phyloP scores from a whole-genome alignment of 805 yeast species.

The Yarrowia keelungensis region DNA sequence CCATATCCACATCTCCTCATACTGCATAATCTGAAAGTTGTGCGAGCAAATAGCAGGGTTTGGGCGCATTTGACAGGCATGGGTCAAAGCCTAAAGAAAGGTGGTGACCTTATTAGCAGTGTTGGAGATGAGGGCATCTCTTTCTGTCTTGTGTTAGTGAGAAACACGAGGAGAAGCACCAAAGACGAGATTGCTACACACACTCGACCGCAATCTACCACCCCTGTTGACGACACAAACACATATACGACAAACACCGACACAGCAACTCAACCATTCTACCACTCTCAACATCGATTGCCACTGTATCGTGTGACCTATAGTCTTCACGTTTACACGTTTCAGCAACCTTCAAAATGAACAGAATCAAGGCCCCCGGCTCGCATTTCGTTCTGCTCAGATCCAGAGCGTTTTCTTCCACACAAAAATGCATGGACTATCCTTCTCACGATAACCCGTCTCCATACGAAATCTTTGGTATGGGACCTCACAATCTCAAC shows the following conservation, averaged over 20 bases:
- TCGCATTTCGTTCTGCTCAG: not conserved
- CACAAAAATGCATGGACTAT: slow-evolving; percentile 7
- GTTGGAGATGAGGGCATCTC: slow-evolving; percentile 11
- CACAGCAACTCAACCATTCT: not conserved
- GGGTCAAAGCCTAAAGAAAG: not conserved
- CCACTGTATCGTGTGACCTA: not conserved
- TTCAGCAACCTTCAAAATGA: not conserved
- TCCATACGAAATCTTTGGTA: slow-evolving; percentile 36
- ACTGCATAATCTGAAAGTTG: slow-evolving; percentile 29
- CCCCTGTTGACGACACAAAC: not conserved
- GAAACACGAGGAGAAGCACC: no score
- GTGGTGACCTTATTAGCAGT: not conserved
- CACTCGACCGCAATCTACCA: no score
- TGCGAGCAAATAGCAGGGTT: slow-evolving; percentile 38
- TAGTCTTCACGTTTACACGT: not conserved
- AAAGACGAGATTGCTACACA: no score
- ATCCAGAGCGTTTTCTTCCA: not conserved
- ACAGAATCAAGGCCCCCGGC: slow-evolving; percentile 4
- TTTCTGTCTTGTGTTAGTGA: not conserved
- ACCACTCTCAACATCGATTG: not conserved
- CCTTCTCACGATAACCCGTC: slow-evolving; percentile 14
- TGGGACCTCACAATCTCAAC: slow-evolving; percentile 31
- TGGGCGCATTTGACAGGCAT: slow-evolving; percentile 2
- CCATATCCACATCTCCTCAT: not conserved
- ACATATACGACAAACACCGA: not conserved